A percentile compares a stretch with the other conserved stretches of the same genome.
These are phyloP conservation scores for Aspergillus latus DNA, from an alignment of 2,329 filamentous ascomycete genomes.

Conservation along the genomic window DNA sequence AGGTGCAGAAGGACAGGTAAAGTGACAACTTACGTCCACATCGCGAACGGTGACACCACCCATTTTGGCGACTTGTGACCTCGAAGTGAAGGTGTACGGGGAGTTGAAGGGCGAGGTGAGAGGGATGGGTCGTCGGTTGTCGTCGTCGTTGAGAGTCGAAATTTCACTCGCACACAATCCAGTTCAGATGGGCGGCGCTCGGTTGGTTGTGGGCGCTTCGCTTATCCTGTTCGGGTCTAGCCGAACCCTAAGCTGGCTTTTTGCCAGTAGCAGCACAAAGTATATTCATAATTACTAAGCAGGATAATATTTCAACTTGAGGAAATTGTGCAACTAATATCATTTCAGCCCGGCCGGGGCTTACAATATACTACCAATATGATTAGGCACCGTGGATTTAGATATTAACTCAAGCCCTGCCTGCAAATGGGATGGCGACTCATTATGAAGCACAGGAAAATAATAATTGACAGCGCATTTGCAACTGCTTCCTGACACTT, in stretches of 20 bases:
- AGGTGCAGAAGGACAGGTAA: conserved; percentile 18
- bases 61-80: conserved; percentile 56
- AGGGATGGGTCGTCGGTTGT: conserved; percentile 37
- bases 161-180: conserved; percentile 39
- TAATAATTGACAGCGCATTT: conserved; percentile 16
- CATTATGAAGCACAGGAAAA: not conserved
- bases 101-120: conserved; percentile 30
- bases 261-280: conserved; percentile 16
- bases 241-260: conserved; percentile 36
- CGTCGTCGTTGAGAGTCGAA: conserved; percentile 43
- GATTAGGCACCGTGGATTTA: not conserved
- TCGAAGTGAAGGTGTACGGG: conserved; percentile 27
- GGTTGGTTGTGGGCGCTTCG: conserved; percentile 41
- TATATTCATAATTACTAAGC: not conserved
- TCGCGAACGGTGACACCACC: conserved; percentile 67
- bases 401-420: not conserved
- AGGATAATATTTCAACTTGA: not conserved
- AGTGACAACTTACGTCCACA: conserved; percentile 57
- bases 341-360: not conserved
- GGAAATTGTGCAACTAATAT: not conserved
- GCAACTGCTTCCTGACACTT: conserved; percentile 22
- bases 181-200: conserved; percentile 26
- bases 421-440: not conserved
- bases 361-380: not conserved
- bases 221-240: conserved; percentile 45